Evolutionary conservation across 371 early-diverging fungal species (phyloP).

Genomic region (Dichotomocladium elegans): DNA sequence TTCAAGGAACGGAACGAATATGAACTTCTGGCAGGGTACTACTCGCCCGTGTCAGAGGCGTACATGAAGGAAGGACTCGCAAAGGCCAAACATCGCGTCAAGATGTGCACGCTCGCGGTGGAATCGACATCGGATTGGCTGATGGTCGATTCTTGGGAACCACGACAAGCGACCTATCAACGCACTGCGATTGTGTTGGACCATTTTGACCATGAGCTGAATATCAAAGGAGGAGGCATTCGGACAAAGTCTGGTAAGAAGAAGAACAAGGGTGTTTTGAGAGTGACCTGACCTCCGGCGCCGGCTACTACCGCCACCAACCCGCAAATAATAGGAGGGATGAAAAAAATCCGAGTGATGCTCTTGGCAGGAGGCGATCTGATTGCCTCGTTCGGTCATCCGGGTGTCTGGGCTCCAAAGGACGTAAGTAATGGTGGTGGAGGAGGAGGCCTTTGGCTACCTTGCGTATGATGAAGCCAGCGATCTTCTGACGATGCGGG

Average conservation of each 20-base stretch:
- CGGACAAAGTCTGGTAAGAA: conserved; percentile 32
- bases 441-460: background rate
- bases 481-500: background rate
- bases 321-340: too few relatives aligned
- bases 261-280: background rate
- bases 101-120: conserved; percentile 90
- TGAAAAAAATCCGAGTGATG: conserved; percentile 78
- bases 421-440: conserved; percentile 69
- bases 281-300: too few relatives aligned
- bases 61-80: conserved; percentile 92
- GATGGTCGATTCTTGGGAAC: conserved; percentile 97
- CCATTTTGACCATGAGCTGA: conserved; percentile 89
- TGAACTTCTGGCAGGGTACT: conserved; percentile 93
- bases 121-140: conserved; percentile 80
- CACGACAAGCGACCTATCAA: conserved; percentile 73
- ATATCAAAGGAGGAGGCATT: conserved; percentile 60
- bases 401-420: conserved; percentile 84
- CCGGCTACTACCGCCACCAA: too few relatives aligned
- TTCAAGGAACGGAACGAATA: conserved; percentile 67
- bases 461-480: background rate
- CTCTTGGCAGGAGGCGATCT: conserved; percentile 96
- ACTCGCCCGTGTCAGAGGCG: conserved; percentile 92
- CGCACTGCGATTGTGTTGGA: conserved; percentile 92
- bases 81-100: conserved; percentile 81
- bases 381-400: conserved; percentile 91